Conservation (phyloP, 1,284 basidiomycete species). For the Exsudoporus floridanus region DNA sequence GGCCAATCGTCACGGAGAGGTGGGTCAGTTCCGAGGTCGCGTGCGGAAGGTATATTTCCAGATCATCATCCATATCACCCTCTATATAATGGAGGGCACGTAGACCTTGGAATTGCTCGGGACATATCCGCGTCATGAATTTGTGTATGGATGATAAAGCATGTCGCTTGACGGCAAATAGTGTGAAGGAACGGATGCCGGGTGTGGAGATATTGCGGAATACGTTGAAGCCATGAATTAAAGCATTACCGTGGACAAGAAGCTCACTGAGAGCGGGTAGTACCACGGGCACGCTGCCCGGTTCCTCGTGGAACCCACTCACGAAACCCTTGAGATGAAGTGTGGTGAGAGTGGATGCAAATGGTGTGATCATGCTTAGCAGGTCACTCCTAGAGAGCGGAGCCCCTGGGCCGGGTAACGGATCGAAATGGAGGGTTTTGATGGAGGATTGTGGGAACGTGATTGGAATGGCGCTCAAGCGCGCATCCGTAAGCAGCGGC, state of each 20-base stretch:
- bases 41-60: conserved; percentile 36
- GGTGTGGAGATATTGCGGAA: conserved; percentile 38
- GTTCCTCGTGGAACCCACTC: conserved; percentile 35
- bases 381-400: conserved; percentile 31
- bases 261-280: conserved; percentile 32
- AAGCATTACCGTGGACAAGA: conserved; percentile 33
- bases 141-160: conserved; percentile 37
- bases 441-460: conserved; percentile 30
- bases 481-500: conserved; percentile 29
- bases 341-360: conserved; percentile 30
- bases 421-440: conserved; percentile 33
- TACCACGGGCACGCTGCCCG: conserved; percentile 34
- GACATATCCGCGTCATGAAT: conserved; percentile 36
- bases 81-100: conserved; percentile 37
- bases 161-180: conserved; percentile 29
- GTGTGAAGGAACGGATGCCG: conserved; percentile 25
- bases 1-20: conserved; percentile 35
- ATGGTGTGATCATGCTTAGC: conserved; percentile 32
- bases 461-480: conserved; percentile 35
- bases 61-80: conserved; percentile 37
- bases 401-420: conserved; percentile 26
- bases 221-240: conserved; percentile 36
- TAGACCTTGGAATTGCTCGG: conserved; percentile 34
- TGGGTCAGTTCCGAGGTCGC: conserved; percentile 33
- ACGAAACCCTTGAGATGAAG: conserved; percentile 36